These are phyloP conservation scores for Arthrinium phaeospermum DNA, from an alignment of 2,329 filamentous ascomycete species.

Conservation along the genomic window DNA sequence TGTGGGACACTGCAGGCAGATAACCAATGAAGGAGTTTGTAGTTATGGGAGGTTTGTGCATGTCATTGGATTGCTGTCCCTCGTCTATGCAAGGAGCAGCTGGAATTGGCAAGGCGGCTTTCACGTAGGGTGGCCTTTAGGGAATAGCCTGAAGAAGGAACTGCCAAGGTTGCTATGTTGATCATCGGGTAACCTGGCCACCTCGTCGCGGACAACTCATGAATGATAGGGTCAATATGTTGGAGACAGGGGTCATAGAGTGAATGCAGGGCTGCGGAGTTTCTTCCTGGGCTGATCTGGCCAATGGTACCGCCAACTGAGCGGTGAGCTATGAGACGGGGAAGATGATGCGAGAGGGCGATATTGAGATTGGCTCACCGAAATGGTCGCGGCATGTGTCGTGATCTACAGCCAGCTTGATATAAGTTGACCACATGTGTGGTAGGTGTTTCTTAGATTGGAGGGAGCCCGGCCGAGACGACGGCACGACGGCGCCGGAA, in stretches of 20 bases:
- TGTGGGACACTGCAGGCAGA: background rate
- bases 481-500: slow-evolving; percentile 32
- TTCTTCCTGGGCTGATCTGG: background rate
- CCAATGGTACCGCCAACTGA: background rate
- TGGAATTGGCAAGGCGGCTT: background rate
- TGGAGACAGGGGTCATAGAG: background rate
- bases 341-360: slow-evolving; percentile 5
- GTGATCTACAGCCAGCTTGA: slow-evolving; percentile 56
- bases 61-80: background rate
- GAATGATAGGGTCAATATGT: slow-evolving; percentile 1
- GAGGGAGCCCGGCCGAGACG: slow-evolving; percentile 23
- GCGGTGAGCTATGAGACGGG: slow-evolving; percentile 14
- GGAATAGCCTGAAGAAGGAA: background rate
- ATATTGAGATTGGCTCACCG: slow-evolving; percentile 45
- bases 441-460: slow-evolving; percentile 13
- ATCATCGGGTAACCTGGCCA: background rate
- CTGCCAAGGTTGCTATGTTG: background rate
- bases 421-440: slow-evolving; percentile 53
- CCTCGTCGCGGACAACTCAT: background rate
- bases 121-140: background rate
- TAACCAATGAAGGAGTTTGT: background rate
- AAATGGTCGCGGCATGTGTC: slow-evolving; percentile 60
- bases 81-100: background rate
- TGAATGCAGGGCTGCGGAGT: background rate
- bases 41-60: background rate